Evolutionary conservation across 768 basidiomycete species (phyloP), one percentile per base, ranked within the genome.

Genomic region (Boletellus emodensis): DNA sequence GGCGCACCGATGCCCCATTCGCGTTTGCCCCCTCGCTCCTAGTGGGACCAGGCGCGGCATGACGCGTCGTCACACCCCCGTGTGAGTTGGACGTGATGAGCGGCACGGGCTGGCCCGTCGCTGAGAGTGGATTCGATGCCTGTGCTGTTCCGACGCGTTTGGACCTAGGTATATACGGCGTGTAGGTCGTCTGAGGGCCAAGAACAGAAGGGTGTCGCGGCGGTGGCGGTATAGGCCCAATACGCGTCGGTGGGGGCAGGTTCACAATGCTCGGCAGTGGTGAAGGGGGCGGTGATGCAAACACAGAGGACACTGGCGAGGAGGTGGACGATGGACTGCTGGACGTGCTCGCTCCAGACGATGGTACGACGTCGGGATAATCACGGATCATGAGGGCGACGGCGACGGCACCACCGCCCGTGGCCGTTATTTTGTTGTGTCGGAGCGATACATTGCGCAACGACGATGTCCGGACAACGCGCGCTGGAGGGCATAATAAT

Each of bases 361-460:
- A 61, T 26, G 77, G 72, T 8, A 84, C 79, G 38, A 85, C 76
- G 56, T 96, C 92, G 4, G 92, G 90, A 63, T 97, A 98, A 67
- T 99, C 95, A 45, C 90, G 82, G 55, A 97, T 94, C 91, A 99
- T 94, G 45, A 96, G 78, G 0, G 95, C 94, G 12, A 98, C 76
- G 0, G 93, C 89, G 6, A 98, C 92, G 8, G 88, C 93, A 32
- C 93, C 92, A 6, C 89, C 93, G 32, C 94, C 93, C 0, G 87
- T 80, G 0, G 84, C 78, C 32, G 77, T 82, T 60, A 98, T 96
- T 38, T 82, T 81, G 68, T 99, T 98, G 40, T 90, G 80, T 14
- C 95, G 82, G 20, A 99, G 71, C 5, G 93, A 95, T 43, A 99
- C 84, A 62, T 99, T 92, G 51, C 83, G 81, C 50, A 99, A 70